Evolutionary conservation across 1,284 basidiomycete species (phyloP).

Genomic region (Blastosporella zonata): DNA sequence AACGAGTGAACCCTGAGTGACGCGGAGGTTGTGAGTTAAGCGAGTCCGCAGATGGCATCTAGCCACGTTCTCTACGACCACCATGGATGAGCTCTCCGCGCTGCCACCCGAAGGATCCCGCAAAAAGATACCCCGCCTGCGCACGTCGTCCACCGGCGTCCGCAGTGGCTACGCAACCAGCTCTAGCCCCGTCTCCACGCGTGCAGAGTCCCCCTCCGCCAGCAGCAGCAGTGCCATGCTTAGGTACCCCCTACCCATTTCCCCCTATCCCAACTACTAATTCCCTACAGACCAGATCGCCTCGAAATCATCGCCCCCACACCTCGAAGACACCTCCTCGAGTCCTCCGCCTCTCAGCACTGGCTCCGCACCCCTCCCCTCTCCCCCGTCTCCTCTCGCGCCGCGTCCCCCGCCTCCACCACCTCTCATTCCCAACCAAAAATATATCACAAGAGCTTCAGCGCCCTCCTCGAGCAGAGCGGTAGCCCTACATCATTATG

Average conservation of each 20-base stretch:
- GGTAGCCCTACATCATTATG: neutral
- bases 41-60: neutral
- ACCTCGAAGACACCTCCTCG: slow-evolving; percentile 53
- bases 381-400: slow-evolving; percentile 45
- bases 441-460: slow-evolving; percentile 20
- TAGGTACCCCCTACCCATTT: neutral
- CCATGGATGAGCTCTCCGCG: slow-evolving; percentile 35
- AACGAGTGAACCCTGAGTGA: too few relatives aligned
- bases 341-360: slow-evolving; percentile 46
- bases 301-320: slow-evolving; percentile 54
- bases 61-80: slow-evolving; percentile 1
- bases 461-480: slow-evolving; percentile 19
- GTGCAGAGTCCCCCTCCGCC: slow-evolving; percentile 22
- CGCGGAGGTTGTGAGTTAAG: too few relatives aligned
- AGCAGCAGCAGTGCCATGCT: slow-evolving; percentile 1
- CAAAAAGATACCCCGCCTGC: slow-evolving; percentile 24
- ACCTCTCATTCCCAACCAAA: slow-evolving; percentile 6
- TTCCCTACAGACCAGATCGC: slow-evolving; percentile 18
- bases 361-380: slow-evolving; percentile 47
- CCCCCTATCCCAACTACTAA: neutral
- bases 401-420: slow-evolving; percentile 35
- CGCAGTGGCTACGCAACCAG: slow-evolving; percentile 20
- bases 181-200: slow-evolving; percentile 24
- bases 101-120: slow-evolving; percentile 31
- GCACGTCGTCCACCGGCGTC: slow-evolving; percentile 29